Evolutionary conservation across 2,329 filamentous ascomycete genomes (phyloP), one percentile per base, ranked within the genome.

Genomic region (Aureobasidium sp.): DNA sequence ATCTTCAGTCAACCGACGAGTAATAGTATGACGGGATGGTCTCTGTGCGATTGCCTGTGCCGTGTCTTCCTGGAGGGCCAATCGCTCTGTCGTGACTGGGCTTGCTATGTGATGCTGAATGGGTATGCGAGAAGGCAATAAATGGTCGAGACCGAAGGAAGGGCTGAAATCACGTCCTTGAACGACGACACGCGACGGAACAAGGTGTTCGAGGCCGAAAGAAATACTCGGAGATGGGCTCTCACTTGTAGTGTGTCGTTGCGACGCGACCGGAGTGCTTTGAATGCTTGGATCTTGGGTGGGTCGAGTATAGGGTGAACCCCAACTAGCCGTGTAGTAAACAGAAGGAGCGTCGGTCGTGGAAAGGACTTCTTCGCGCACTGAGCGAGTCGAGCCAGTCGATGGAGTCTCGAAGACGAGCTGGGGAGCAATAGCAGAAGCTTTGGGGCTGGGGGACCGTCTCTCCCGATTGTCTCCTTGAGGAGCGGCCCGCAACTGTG

Each of bases 291-390:
- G 63, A 15, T 66, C 63, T 57, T 70, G 70, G 23, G 68, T 63
- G 13, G 87, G 82, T 65, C 82, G 82, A 61, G 89, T 87, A 76
- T 96, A 96, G 26, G 92, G 92, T 60, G 91, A 96, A 62, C 92
- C 92, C 91, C 92, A 96, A 73, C 88, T 92, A 53, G 91, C 88
- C 51, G 90, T 94, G 70, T 84, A 72, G 66, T 73, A 74, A 20
- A 71, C 70, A 3, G 71, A 72, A 2, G 59, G 48, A 39, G 55
- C 41, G 15, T 58, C 53, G 12, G 44, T 56, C 2, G 61, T 62
- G 15, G 60, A 62, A 7, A 27, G 29, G 6, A 26, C 20, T 13
- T 61, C 58, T 52, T 56, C 60, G 26, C 34, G 39, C 39, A 55
- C 44, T 0, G 46, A 41, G 23, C 26, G 44, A 32, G 26, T 20